A percentile compares a stretch with the other conserved stretches of the same genome.
Evolutionary conservation across 352 stramenopile species (phyloP).

Genomic region (Blastocystis sp.): DNA sequence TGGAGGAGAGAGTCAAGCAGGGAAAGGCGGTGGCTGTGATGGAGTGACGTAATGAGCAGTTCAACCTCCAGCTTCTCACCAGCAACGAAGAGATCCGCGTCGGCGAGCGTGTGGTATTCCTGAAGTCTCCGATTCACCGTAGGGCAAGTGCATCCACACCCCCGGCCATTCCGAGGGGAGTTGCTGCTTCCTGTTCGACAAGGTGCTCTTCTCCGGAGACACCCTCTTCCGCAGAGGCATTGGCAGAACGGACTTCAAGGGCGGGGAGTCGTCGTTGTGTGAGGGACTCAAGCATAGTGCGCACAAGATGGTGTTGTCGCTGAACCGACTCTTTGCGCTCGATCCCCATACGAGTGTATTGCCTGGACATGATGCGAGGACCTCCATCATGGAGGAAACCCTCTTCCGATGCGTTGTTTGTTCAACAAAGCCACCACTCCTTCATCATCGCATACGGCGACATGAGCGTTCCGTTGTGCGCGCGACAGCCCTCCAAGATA

Average conservation of each 20-base stretch:
- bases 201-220: constrained; percentile 7
- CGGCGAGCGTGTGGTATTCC: not conserved
- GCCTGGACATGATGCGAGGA: not conserved
- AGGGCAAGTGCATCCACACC: constrained; percentile 10
- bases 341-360: not conserved
- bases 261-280: not conserved
- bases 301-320: not conserved
- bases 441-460: constrained; percentile 44
- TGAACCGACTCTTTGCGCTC: not conserved
- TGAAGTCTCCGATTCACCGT: not conserved
- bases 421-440: not conserved
- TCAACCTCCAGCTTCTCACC: not conserved
- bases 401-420: not conserved
- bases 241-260: constrained; percentile 12
- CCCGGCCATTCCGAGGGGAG: not conserved
- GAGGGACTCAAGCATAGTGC: not conserved
- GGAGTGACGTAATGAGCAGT: not conserved
- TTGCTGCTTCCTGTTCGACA: constrained; percentile 6
- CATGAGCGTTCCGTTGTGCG: constrained; percentile 31
- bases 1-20: not conserved
- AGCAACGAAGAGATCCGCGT: not conserved
- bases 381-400: not conserved
- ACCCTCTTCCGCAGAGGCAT: not conserved
- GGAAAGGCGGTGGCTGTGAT: not conserved
- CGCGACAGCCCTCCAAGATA: constrained; percentile 64